Percentiles rank a stretch among this genome's conserved stretches.
These are phyloP conservation scores for Paramyrothecium roridum DNA, from an alignment of 2,329 filamentous ascomycete genomes.

Conservation along the genomic window DNA sequence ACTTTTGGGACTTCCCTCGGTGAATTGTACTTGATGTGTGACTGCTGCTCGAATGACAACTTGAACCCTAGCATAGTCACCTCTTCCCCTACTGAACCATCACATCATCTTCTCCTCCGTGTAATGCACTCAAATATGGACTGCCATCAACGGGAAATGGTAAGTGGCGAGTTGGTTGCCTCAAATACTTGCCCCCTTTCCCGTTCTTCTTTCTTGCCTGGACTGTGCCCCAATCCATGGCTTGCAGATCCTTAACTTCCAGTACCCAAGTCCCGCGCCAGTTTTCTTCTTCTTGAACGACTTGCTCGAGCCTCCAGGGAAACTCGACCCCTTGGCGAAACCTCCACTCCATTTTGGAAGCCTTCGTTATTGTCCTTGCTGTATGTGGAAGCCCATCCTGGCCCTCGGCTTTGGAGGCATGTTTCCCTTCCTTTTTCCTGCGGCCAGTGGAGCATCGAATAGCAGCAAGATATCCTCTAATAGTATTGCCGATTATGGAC, in stretches of 20 bases:
- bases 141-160: neutral
- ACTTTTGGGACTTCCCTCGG: too few species aligned
- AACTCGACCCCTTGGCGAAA: neutral
- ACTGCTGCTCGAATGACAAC: neutral
- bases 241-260: conserved; percentile 1
- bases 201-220: neutral
- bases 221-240: neutral
- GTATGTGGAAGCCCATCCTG: neutral
- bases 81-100: conserved; percentile 1
- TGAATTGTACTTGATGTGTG: too few species aligned
- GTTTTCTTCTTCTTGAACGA: neutral
- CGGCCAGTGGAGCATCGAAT: neutral
- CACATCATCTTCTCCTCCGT: neutral
- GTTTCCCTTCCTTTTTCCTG: neutral
- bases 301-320: neutral
- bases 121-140: neutral
- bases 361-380: neutral
- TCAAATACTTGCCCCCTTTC: neutral
- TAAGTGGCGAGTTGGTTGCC: neutral
- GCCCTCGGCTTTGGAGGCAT: neutral
- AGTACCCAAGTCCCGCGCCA: conserved; percentile 1
- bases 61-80: neutral
- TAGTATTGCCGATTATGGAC: neutral
- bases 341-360: neutral
- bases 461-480: neutral